Base-by-base conservation (phyloP, 495 filamentous ascomycete species). In the Terfezia boudieri region DNA sequence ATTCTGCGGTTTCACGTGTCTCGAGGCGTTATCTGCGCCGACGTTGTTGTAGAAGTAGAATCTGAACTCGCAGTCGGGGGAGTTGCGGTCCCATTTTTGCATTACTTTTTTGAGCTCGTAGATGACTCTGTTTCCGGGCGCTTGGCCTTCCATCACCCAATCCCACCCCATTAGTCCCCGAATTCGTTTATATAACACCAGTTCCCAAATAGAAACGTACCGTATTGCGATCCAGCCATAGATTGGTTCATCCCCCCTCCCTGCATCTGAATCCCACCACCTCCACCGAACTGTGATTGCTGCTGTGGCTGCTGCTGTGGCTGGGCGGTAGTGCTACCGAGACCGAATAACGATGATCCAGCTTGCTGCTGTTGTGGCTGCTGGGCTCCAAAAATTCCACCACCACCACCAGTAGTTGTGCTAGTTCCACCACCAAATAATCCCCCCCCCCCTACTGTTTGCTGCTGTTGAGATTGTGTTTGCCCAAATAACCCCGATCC, bases 41-140 rank as follows among this genome's bases (percentile, higher is more conserved):
- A 94, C 85, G 58, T 81, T 75, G 68, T 98, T 96, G 71, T 96
- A 98, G 66, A 95, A 83, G 66, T 98, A 96, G 53, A 82, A 71
- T 62, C 86, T 81, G 70, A 99, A 92, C 6, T 76, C 79, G 56
- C 84, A 93, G 57, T 76, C 72, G 10, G 75, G 76, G 61, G 71
- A 77, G 8, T 69, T 65, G 1, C 84, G 76, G 58, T 86, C 75
- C 90, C 90, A 99, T 72, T 94, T 94, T 37, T 81, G 73, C 46
- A 76, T 71, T 56, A 95, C 74, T 20, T 51, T 51, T 12, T 20
- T 32, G 22, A 51, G 49, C 16, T 51, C 49, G 11, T 26, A 20
- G n/a, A 32, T 20, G n/a, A 51, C 49, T 12, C 16, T 51, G 49
- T 32, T 51, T 20, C 23, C 23, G 14, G 41, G 41, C 4, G 26